Base-by-base conservation (phyloP, 78 protist genomes). In the slime mould (Dictyostelium discoideum) region DNA sequence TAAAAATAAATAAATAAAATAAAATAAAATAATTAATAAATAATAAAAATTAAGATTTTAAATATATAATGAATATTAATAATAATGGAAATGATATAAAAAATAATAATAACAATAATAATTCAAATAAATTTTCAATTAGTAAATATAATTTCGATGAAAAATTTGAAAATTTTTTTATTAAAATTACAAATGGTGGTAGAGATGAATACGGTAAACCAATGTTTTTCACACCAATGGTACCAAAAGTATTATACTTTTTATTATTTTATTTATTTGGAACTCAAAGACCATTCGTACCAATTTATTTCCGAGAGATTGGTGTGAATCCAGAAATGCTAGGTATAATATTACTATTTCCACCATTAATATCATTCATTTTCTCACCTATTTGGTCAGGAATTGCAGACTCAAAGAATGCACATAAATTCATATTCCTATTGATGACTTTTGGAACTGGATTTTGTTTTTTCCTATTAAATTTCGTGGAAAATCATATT, bases 231-330 rank as follows among this genome's bases (percentile, higher is more conserved):
- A 40, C 87, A 37, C 95, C 95, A 1, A 37, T 90, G 13, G 67
- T 82, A 32, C 95, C 95, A 67, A 90, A 90, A 54, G 32, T 82
- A 16, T 82, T 82, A 22, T 90, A 90, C 60, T 80, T 90, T 50
- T 67, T 82, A 4, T 39, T 90, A 37, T 90, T 82, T 69, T 65
- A 29, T 32, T 73, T 82, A 5, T 90, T 90, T 82, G 95, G 95
- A n/a, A 60, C 69, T 1, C 46, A 39, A 11, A 13, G 95, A 63
- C 85, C 95, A 1, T 90, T 50, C 14, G 67, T 90, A 8, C 95
- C 95, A 16, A 3, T 90, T 2, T 80, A 29, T 32, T 83, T 90
- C 5, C 22, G 39, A 39, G 22, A 65, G 0, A 82, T 90, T 13
- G 77, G 76, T 0, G 29, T 90, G 2, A 18, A 37, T 10, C 63